Percentiles rank a stretch among this genome's conserved stretches.
Conservation (phyloP, 805 yeast species). For the Saturnispora halmiae region DNA sequence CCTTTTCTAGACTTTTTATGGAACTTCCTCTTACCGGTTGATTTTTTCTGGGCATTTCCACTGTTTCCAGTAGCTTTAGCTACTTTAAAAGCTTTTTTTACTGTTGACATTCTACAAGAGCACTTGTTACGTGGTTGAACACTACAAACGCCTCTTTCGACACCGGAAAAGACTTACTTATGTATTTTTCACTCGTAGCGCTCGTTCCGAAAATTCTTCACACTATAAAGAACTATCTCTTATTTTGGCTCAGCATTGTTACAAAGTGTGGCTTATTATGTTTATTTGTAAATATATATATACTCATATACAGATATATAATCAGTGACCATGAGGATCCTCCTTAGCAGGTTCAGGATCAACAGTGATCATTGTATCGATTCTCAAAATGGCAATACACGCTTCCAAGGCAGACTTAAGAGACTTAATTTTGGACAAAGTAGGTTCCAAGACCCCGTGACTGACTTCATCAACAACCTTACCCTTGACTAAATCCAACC, state of each 20-base stretch:
- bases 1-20: constrained; percentile 87
- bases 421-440: constrained; percentile 84
- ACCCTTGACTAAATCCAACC: constrained; percentile 85
- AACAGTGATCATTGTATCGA: constrained; percentile 95
- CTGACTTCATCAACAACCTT: constrained; percentile 78
- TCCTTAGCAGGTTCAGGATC: constrained; percentile 92
- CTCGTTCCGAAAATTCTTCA: constrained; percentile 11
- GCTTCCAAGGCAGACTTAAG: constrained; percentile 96
- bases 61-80: constrained; percentile 7
- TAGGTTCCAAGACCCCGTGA: constrained; percentile 92
- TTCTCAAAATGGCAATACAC: constrained; percentile 92
- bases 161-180: background rate
- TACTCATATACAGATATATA: background rate
- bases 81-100: background rate
- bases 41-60: constrained; percentile 24
- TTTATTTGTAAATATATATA: background rate
- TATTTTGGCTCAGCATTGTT: constrained; percentile 1
- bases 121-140: too few species aligned
- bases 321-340: constrained; percentile 74
- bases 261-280: background rate
- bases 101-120: background rate
- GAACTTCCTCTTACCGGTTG: constrained; percentile 73
- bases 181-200: constrained; percentile 7
- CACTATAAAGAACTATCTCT: background rate
- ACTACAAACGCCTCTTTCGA: too few species aligned